These are phyloP conservation scores for Alternaria brassicicola DNA, from an alignment of 2,329 filamentous ascomycete species.

Conservation along the genomic window DNA sequence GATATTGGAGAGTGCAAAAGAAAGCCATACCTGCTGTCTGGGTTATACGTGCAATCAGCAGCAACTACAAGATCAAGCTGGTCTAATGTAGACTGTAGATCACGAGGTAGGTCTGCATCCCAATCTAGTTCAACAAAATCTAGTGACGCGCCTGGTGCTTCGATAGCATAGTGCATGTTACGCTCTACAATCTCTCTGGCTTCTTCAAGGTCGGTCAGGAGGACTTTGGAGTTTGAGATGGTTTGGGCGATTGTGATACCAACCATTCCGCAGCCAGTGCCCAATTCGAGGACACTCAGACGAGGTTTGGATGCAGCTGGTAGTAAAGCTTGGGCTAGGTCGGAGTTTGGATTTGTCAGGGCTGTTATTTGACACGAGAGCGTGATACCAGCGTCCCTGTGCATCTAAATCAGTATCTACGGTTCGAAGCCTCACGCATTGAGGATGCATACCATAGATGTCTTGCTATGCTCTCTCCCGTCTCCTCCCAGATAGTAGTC, in stretches of 20 bases:
- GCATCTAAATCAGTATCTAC: background rate
- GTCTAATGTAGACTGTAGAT: slow-evolving; percentile 1
- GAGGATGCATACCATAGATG: slow-evolving; percentile 65
- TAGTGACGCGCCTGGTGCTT: slow-evolving; percentile 52
- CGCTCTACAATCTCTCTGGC: slow-evolving; percentile 64
- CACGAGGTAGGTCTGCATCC: slow-evolving; percentile 59
- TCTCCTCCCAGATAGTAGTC: slow-evolving; percentile 69
- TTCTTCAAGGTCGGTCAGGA: slow-evolving; percentile 70
- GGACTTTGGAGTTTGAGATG: slow-evolving; percentile 58
- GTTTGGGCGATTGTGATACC: slow-evolving; percentile 66
- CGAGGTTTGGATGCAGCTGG: background rate
- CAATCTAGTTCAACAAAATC: slow-evolving; percentile 66
- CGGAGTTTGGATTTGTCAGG: slow-evolving; percentile 38
- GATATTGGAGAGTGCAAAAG: background rate
- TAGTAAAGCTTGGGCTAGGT: slow-evolving; percentile 4
- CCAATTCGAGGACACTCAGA: slow-evolving; percentile 65
- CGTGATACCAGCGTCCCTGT: slow-evolving; percentile 65
- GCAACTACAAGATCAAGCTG: slow-evolving; percentile 66
- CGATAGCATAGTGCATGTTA: slow-evolving; percentile 59
- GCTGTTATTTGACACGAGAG: slow-evolving; percentile 60
- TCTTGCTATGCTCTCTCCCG: slow-evolving; percentile 73
- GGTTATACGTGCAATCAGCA: slow-evolving; percentile 76
- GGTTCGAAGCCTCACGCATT: background rate
- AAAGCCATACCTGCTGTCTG: slow-evolving; percentile 58
- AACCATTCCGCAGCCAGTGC: slow-evolving; percentile 70